Base-by-base conservation (phyloP, 225 moss, liverwort and hornwort genomes). In the Rhytidiadelphus loreus region DNA sequence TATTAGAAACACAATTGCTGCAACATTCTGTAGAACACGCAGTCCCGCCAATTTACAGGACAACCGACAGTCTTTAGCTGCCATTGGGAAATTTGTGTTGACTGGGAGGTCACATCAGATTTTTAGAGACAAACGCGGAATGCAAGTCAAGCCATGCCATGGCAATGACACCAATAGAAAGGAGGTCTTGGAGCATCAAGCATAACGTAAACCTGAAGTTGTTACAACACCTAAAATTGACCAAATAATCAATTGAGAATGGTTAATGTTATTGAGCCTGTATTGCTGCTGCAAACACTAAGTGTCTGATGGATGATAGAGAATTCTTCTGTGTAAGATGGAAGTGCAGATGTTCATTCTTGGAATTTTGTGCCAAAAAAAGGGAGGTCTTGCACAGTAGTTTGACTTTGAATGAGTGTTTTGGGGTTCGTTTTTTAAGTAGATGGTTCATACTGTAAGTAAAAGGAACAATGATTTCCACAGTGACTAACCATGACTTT, bases 291-390 rank as follows among this genome's bases (percentile, higher is more conserved):
- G 30, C 0, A 4, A 1, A 7, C 7, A 15, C 7, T 30, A 15
- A 30, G 21, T 21, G 37, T 37, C 2, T 0, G 0, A 21, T 21
- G 21, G 4, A 66, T 66, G 66, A 21, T 1, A n/a, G 0, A 21
- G 0, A 12, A 12, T n/a, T 4, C 0, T 37, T 37, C 2, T 1
- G 0, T 12, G 22, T 29, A n/a, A n/a, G 22, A 37, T 0, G 4
- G 6, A 66, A 37, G 10, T 19, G 11, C 5, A 65, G 1, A 21
- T 6, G 6, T 37, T 66, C 21, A 37, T 66, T 0, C 2, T 66
- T 37, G 11, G 12, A 37, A 37, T 37, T 37, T 66, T 37, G 21
- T 37, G 66, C 37, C n/a, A n/a, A 37, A 3, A 65, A 66, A 21
- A 1, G 12, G 1, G 3, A 66, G 4, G 21, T 66, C 21, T 66